Evolutionary conservation across 495 filamentous ascomycete genomes (phyloP).

Genomic region (Tuber aestivum): DNA sequence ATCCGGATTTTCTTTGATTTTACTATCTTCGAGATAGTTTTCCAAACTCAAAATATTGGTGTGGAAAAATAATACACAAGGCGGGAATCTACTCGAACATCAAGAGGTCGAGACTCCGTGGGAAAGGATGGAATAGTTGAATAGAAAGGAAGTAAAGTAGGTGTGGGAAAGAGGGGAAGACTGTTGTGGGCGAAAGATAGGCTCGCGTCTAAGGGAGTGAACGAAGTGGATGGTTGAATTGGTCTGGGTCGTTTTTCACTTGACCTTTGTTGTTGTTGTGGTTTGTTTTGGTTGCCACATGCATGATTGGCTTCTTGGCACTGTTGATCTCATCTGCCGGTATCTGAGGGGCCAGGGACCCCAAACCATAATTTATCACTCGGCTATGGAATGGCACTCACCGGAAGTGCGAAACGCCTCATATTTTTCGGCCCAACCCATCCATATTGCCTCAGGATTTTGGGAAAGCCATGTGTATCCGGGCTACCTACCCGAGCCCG

Average conservation of each 20-base stretch:
- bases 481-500: not conserved
- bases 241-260: not conserved
- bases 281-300: not conserved
- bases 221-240: not conserved
- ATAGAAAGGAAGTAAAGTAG: not conserved
- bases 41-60: not conserved
- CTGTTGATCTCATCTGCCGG: not conserved
- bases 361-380: not conserved
- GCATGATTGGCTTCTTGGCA: not conserved
- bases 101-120: not conserved
- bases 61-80: not conserved
- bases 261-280: conserved; percentile 4
- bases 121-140: not conserved
- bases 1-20: not conserved
- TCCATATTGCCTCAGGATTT: not conserved
- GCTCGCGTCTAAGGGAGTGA: not conserved
- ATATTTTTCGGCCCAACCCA: not conserved
- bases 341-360: not conserved
- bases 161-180: not conserved
- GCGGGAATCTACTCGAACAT: not conserved
- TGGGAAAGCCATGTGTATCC: not conserved
- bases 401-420: not conserved
- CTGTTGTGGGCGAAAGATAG: not conserved
- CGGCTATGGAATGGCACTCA: not conserved
- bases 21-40: not conserved